Percentiles rank a stretch among this genome's conserved stretches.
These are phyloP conservation scores for Melampsora larici-populina DNA, from an alignment of 1,284 basidiomycete genomes.

Conservation along the genomic window DNA sequence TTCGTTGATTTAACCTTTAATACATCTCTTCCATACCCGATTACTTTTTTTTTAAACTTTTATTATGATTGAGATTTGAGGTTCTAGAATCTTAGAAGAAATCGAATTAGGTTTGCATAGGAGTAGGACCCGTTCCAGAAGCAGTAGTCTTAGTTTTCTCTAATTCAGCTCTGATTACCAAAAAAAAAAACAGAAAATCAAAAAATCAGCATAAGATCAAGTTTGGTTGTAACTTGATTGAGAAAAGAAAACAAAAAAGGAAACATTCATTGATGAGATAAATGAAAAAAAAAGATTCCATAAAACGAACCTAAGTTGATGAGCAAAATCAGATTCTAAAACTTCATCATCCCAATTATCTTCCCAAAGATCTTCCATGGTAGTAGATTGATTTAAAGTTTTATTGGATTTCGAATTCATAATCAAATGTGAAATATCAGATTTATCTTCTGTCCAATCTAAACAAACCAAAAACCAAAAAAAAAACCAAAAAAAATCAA, in stretches of 20 bases:
- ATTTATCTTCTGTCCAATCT: slow-evolving; percentile 40
- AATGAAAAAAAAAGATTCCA: background rate
- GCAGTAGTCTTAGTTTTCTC: slow-evolving; percentile 32
- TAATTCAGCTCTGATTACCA: slow-evolving; percentile 34
- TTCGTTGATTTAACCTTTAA: no score
- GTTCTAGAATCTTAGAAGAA: no score
- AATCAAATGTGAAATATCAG: slow-evolving; percentile 35
- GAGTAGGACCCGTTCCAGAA: slow-evolving; percentile 11
- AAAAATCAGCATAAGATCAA: background rate
- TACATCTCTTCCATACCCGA: no score
- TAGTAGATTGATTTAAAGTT: slow-evolving; percentile 8
- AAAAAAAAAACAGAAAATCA: no score
- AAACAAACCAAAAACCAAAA: background rate
- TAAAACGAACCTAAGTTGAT: slow-evolving; percentile 29
- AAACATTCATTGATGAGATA: background rate
- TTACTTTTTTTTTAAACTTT: no score
- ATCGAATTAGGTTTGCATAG: slow-evolving; percentile 28
- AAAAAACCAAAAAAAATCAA: background rate
- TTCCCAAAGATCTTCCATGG: slow-evolving; percentile 43
- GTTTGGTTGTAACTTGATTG: background rate
- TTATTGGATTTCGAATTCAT: background rate
- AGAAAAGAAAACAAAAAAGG: background rate
- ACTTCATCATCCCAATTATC: slow-evolving; percentile 44
- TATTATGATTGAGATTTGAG: no score
- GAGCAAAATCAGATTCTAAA: slow-evolving; percentile 42